Evolutionary conservation across 2,329 filamentous ascomycete species (phyloP).

Genomic region (Aspergillus cejpii): DNA sequence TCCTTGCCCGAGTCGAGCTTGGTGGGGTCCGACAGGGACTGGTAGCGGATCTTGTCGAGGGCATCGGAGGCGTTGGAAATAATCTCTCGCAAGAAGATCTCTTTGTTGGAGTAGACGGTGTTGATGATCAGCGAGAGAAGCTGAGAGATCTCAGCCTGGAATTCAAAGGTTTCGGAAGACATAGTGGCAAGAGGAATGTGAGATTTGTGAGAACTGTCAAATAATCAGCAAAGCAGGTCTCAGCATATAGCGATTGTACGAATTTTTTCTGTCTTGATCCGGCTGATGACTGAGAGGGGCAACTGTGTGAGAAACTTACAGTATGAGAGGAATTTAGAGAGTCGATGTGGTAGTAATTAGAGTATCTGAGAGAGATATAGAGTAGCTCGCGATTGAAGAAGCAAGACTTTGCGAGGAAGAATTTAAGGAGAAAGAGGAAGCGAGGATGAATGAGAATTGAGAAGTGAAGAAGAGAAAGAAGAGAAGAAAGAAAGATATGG

Average conservation of each 20-base stretch:
- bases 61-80: conserved; percentile 99
- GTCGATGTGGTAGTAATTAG: conserved; percentile 3
- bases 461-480: conserved; percentile 8
- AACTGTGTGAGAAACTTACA: conserved; percentile 13
- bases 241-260: no score
- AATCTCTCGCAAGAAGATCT: conserved; percentile 98
- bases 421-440: conserved; percentile 6
- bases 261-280: no score
- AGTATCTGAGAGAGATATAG: no score
- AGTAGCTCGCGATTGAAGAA: no score
- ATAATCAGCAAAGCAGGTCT: no score
- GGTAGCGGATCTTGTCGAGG: conserved; percentile 99
- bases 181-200: conserved; percentile 50
- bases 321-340: conserved; percentile 7
- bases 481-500: conserved; percentile 12
- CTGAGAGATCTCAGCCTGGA: conserved; percentile 99
- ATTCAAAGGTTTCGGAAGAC: conserved; percentile 94
- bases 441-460: neutral
- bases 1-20: conserved; percentile 98
- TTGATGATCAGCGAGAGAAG: conserved; percentile 99
- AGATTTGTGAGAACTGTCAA: conserved; percentile 5
- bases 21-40: conserved; percentile 91
- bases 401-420: conserved; percentile 6
- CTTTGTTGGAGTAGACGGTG: conserved; percentile 99
- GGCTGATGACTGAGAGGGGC: conserved; percentile 5